Evolutionary conservation across 441 rosid species (phyloP).

Genomic region (Francoa sonchifolia): DNA sequence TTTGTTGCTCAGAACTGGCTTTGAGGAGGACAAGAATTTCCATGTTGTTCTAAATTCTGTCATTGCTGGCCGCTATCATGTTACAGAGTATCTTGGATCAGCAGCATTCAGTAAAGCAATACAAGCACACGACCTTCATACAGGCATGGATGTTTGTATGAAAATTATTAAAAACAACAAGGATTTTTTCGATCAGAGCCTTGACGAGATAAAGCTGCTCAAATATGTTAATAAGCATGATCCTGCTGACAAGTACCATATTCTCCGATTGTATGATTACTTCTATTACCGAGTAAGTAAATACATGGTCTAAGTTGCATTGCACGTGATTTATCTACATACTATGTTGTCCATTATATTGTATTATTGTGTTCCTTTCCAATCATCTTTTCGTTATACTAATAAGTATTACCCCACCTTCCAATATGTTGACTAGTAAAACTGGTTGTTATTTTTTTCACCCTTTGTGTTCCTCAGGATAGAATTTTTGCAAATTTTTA

Average conservation of each 20-base stretch:
- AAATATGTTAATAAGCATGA: slow-evolving; percentile 95
- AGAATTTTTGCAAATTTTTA: too few species aligned
- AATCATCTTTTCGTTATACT: too few species aligned
- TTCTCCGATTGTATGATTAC: slow-evolving; percentile 86
- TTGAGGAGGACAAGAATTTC: slow-evolving; percentile 97
- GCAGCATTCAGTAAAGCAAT: slow-evolving; percentile 98
- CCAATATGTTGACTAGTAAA: too few species aligned
- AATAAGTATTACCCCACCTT: too few species aligned
- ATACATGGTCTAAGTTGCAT: slow-evolving; percentile 1
- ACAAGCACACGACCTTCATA: slow-evolving; percentile 94
- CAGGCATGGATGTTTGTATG: slow-evolving; percentile 93
- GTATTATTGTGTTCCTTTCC: too few species aligned
- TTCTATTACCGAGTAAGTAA: slow-evolving; percentile 81
- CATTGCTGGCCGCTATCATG: slow-evolving; percentile 90
- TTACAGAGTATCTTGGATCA: slow-evolving; percentile 94
- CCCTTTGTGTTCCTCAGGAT: too few species aligned
- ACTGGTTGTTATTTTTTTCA: too few species aligned
- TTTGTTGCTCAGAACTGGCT: slow-evolving; percentile 72
- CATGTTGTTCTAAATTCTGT: slow-evolving; percentile 90
- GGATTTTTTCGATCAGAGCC: slow-evolving; percentile 98
- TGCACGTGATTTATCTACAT: slow-evolving; percentile 2
- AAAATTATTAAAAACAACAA: slow-evolving; percentile 96
- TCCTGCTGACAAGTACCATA: slow-evolving; percentile 88
- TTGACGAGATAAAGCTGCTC: slow-evolving; percentile 96
- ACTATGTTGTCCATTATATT: too few species aligned